These are phyloP conservation scores for Tricholoma sp. DNA, from an alignment of 768 basidiomycete genomes.

Conservation along the genomic window DNA sequence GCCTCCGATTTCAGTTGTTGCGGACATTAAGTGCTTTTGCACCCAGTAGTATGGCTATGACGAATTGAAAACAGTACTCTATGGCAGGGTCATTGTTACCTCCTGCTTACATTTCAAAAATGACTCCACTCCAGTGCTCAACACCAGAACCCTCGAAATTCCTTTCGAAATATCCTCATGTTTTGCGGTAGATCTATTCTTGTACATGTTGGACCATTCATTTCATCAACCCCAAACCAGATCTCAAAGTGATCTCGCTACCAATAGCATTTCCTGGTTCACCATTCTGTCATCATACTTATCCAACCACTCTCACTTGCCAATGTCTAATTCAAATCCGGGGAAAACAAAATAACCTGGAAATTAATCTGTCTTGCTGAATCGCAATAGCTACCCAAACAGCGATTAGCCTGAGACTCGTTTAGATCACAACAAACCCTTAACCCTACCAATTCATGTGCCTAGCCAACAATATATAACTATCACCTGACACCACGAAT, in stretches of 20 bases:
- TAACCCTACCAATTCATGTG: background rate
- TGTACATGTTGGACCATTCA: background rate
- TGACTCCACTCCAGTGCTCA: background rate
- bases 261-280: background rate
- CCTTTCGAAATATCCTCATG: background rate
- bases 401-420: background rate
- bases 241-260: background rate
- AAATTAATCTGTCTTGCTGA: background rate
- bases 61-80: no score
- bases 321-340: background rate
- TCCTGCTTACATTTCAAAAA: no score
- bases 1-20: background rate
- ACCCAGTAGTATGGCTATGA: no score
- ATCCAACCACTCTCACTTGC: background rate
- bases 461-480: background rate
- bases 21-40: background rate
- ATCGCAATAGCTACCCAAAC: background rate
- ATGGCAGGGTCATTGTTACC: no score
- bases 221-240: background rate
- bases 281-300: background rate
- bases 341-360: background rate
- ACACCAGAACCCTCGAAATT: background rate
- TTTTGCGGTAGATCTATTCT: background rate
- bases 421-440: background rate
- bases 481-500: constrained; percentile 1